These are phyloP conservation scores for Kitagawia praeruptora DNA, from an alignment of 129 eudicot genomes.

Conservation along the genomic window DNA sequence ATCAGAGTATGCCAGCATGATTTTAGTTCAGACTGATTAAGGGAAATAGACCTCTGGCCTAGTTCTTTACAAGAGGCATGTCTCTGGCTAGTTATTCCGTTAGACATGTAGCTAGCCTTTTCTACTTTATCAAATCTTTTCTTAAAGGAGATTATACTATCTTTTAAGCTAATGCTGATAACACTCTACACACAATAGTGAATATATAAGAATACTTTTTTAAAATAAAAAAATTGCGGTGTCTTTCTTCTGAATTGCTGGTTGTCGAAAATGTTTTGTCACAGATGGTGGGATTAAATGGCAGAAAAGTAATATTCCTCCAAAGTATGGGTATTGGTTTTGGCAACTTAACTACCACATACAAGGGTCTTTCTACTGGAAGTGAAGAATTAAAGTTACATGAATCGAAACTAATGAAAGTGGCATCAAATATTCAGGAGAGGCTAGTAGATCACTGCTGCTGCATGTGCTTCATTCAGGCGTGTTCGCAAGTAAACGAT, in stretches of 20 bases:
- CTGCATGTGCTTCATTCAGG: conserved; percentile 60
- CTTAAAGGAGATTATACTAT: neutral
- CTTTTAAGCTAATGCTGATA: neutral
- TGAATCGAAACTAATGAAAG: conserved; percentile 46
- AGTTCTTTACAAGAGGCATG: conserved; percentile 47
- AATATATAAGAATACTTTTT: neutral
- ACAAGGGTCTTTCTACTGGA: conserved; percentile 55
- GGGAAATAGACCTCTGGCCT: conserved; percentile 26
- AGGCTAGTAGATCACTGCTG: conserved; percentile 40
- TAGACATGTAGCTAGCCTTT: neutral
- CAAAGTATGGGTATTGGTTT: conserved; percentile 52
- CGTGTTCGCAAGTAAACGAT: conserved; percentile 49
- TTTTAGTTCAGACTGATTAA: conserved; percentile 40
- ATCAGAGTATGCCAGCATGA: conserved; percentile 65
- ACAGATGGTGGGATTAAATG: conserved; percentile 30
- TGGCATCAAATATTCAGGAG: conserved; percentile 45
- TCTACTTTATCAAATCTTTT: neutral
- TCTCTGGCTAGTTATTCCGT: neutral
- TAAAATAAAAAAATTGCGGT: neutral
- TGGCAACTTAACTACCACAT: conserved; percentile 64
- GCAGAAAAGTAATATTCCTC: conserved; percentile 25
- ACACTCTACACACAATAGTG: neutral
- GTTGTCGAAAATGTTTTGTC: conserved; percentile 8
- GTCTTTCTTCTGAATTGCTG: neutral
- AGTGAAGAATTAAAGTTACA: conserved; percentile 34